Base-by-base conservation (phyloP, 257 asterid species). In the Solanum appendiculatum region DNA sequence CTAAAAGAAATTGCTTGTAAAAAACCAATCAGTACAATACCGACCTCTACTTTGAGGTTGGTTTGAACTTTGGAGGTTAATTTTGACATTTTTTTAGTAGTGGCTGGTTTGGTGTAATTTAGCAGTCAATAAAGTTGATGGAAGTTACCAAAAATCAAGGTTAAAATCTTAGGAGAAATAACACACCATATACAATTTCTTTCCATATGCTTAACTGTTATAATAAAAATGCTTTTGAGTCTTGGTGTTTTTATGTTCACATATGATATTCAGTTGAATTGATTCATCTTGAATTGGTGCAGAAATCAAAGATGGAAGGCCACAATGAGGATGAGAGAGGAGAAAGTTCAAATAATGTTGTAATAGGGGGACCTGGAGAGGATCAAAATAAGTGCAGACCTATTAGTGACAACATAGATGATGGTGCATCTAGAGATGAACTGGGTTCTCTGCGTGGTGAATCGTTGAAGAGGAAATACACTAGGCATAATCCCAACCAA, bases 291-390 rank as follows among this genome's bases (percentile, higher is more conserved):
- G 34, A 31, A 51, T 85, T 21, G 48, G 58, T 29, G 91, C 90
- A 91, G 93, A 93, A 91, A 90, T 94, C 95, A 56, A 94, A 93
- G 93, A 94, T 94, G 95, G 98, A 93, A 88, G 91, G 75, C 18
- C 75, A 88, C 84, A 93, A 92, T 70, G 98, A 93, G 93, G 91
- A 94, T 40, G 63, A 91, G 89, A 85, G 84, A 8, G 93, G 94
- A 36, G 93, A 89, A 86, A 86, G 83, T 88, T 91, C 82, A 25
- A 95, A 87, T n/a, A 70, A 88, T 27, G 92, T 90, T 23, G 69
- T 87, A 12, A 85, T 78, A 31, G 93, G 90, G 37, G 87, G 85
- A 72, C 69, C 39, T 25, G 88, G 89, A 85, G 95, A 94, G 54
- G 94, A 95, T 75, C 97, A 91, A 69, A 84, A 86, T 18, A 95